Conservation (phyloP, 2,329 filamentous ascomycete species). For the Monilinia fructigena region DNA sequence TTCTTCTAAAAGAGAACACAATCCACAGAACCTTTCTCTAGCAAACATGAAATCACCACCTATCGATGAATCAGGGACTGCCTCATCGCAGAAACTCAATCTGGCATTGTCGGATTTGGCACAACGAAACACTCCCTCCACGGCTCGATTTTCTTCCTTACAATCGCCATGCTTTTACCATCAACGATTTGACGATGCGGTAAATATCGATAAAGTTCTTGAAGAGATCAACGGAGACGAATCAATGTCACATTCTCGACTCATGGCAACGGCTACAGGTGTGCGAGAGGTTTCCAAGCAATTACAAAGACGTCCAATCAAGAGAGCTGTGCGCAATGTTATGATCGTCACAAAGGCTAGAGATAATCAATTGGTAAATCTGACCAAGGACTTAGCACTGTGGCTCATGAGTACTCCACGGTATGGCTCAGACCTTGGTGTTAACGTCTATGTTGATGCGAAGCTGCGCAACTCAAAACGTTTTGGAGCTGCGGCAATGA, state of each 20-base stretch:
- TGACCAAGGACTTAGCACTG: constrained; percentile 81
- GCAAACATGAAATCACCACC: constrained; percentile 19
- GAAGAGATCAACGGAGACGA: constrained; percentile 91
- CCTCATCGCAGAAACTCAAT: constrained; percentile 59
- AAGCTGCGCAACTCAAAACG: constrained; percentile 86
- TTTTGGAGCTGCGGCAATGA: constrained; percentile 73
- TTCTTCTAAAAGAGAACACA: constrained; percentile 60
- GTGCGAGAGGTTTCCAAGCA: constrained; percentile 96
- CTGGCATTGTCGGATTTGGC: constrained; percentile 54
- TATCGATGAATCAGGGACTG: constrained; percentile 34
- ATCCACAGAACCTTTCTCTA: constrained; percentile 46
- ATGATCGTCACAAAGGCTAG: constrained; percentile 99
- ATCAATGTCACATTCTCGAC: constrained; percentile 85
- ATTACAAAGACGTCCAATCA: constrained; percentile 86
- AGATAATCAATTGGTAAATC: constrained; percentile 85
- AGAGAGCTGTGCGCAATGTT: constrained; percentile 84
- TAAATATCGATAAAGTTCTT: constrained; percentile 90
- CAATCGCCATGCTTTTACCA: constrained; percentile 98
- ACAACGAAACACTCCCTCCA: constrained; percentile 38
- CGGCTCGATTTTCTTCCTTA: constrained; percentile 61
- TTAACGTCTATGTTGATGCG: constrained; percentile 97
- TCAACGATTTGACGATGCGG: constrained; percentile 91
- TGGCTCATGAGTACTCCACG: constrained; percentile 89
- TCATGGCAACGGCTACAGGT: constrained; percentile 92
- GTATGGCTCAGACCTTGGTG: constrained; percentile 84